Evolutionary conservation across 306 rosid species (phyloP).

Genomic region (Myrica gale): DNA sequence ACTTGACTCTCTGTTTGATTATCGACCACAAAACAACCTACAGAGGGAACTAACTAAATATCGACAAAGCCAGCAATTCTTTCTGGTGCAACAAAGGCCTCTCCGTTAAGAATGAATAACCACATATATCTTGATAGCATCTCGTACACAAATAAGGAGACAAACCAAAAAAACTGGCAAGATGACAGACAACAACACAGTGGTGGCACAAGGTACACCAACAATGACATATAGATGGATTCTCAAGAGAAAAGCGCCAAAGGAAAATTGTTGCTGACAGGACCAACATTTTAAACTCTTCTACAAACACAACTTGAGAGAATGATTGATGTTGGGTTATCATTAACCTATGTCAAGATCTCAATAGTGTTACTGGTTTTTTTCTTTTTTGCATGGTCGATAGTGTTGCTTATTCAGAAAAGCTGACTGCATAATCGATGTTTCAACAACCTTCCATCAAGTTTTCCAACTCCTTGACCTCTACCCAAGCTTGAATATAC

Average conservation of each 20-base stretch:
- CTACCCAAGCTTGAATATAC: not conserved
- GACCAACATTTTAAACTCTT: not conserved
- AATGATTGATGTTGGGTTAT: not conserved
- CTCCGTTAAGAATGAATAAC: not conserved
- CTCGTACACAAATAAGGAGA: not conserved
- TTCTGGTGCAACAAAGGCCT: not conserved
- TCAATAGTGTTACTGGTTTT: not conserved
- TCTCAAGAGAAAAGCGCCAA: not conserved
- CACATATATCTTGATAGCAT: not conserved
- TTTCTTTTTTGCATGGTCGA: not conserved
- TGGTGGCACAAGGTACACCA: not conserved
- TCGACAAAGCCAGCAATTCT: not conserved
- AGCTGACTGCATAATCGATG: not conserved
- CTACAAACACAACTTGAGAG: not conserved
- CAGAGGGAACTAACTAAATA: not conserved
- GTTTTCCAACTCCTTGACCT: not conserved
- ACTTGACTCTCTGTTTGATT: not conserved
- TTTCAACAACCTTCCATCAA: not conserved
- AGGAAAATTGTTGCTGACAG: not conserved
- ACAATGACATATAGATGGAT: not conserved
- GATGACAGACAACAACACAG: not conserved
- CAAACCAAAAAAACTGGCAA: not conserved
- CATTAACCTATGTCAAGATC: not conserved
- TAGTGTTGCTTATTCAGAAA: not conserved
- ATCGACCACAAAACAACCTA: not conserved